Base-by-base conservation (phyloP, 73 alveolate species). In the Paramecium pentaurelia region DNA sequence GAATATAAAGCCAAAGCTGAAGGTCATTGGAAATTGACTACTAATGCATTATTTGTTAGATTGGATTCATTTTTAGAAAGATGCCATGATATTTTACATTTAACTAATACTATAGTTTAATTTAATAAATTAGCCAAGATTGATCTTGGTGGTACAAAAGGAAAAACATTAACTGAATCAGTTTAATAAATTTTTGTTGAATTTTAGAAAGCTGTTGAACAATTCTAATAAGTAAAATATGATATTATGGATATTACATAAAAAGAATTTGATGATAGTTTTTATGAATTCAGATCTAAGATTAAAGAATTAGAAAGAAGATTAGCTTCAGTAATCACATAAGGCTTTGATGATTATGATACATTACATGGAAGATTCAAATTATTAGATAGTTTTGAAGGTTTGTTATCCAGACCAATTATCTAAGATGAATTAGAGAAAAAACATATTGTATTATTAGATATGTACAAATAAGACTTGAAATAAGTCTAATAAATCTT, bases 61-160 rank as follows among this genome's bases (percentile, higher is more conserved):
- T 96, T 99, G 54, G 99, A 99, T 92, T 96, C 99, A 27, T 99
- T 99, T 98, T 94, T 98, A 60, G 99, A 99, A 94, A 98, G 99
- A 87, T 97, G 99, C 94, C 99, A 99, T 22, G 99, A 99, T 93
- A 99, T 99, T 89, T 95, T 98, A 90, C 99, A 99, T 94, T 95
- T 99, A 84, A 98, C 99, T 32, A 96, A 97, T 94, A 98, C 99
- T 11, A 98, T 98, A 83, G 98, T 97, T 42, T 98, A 98, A 84
- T 98, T 98, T 95, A 97, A 95, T 94, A 98, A 98, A 93, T 98
- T 98, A 94, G 97, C 98, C 75, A 96, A 98, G 86, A 99, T 98
- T 92, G 99, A 98, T 86, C 96, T 98, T 49, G 99, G 99, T 68
- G 99, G 99, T 54, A 99, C 99, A 85, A 99, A 98, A 95, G 99